Conservation (phyloP, 2,329 filamentous ascomycete species). For the Botrytis tulipae region DNA sequence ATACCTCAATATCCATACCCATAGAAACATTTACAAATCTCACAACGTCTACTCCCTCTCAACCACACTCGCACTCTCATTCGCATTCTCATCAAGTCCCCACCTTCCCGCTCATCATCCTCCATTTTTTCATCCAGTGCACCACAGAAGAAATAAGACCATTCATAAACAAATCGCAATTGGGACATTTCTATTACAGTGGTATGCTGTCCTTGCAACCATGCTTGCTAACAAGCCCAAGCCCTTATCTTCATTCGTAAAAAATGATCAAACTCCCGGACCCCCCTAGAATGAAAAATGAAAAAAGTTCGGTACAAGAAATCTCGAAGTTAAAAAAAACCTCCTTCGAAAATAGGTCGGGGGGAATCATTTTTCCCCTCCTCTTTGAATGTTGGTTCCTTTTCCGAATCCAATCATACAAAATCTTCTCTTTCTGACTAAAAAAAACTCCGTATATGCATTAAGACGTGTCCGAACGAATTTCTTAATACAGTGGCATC, state of each 20-base stretch:
- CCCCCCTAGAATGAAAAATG: slow-evolving; percentile 17
- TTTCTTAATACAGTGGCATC: slow-evolving; percentile 29
- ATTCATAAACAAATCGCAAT: slow-evolving; percentile 23
- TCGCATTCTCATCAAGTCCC: slow-evolving; percentile 24
- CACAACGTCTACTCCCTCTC: slow-evolving; percentile 14
- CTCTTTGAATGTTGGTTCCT: slow-evolving; percentile 22
- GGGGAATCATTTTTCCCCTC: slow-evolving; percentile 8
- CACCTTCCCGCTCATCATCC: not conserved
- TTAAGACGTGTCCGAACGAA: slow-evolving; percentile 33
- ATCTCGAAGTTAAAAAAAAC: slow-evolving; percentile 25
- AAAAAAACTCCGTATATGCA: slow-evolving; percentile 38
- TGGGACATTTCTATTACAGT: slow-evolving; percentile 36
- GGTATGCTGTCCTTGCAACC: slow-evolving; percentile 23
- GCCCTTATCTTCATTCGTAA: slow-evolving; percentile 16
- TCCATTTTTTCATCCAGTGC: slow-evolving; percentile 10
- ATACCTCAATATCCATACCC: not conserved
- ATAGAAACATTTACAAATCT: slow-evolving; percentile 5
- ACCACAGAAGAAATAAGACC: slow-evolving; percentile 8
- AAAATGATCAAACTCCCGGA: slow-evolving; percentile 15
- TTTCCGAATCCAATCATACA: slow-evolving; percentile 25
- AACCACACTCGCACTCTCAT: not conserved
- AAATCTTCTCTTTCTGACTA: slow-evolving; percentile 26
- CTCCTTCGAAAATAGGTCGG: slow-evolving; percentile 9
- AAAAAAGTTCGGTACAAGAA: slow-evolving; percentile 28
- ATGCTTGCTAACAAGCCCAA: slow-evolving; percentile 25